A percentile compares a stretch with the other conserved stretches of the same genome.
Evolutionary conservation across 805 yeast species (phyloP).

Genomic region (Alloascoidea hylecoeti): DNA sequence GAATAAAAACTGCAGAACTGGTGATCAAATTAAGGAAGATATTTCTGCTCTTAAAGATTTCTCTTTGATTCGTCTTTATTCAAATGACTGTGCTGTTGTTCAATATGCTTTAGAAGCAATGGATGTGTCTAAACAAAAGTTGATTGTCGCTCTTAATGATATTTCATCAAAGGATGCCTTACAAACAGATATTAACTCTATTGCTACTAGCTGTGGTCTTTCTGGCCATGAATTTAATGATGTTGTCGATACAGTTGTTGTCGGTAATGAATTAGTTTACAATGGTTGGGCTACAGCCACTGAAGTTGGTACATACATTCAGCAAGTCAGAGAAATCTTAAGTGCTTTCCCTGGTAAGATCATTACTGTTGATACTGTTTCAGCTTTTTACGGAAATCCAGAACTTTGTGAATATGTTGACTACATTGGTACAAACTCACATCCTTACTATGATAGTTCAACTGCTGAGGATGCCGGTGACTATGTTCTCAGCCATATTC

Average conservation of each 20-base stretch:
- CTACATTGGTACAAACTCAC: constrained; percentile 73
- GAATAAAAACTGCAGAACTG: neutral
- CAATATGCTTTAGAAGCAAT: neutral
- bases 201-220: neutral
- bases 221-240: no score
- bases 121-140: neutral
- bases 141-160: neutral
- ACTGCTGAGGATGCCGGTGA: constrained; percentile 58
- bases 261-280: constrained; percentile 1
- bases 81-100: neutral
- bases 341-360: constrained; percentile 33
- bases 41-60: neutral
- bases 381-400: constrained; percentile 46
- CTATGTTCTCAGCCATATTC: constrained; percentile 39
- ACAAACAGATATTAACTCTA: neutral
- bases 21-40: neutral
- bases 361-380: constrained; percentile 89
- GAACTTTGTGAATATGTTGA: constrained; percentile 55
- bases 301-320: neutral
- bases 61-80: neutral
- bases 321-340: neutral
- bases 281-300: neutral
- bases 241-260: neutral
- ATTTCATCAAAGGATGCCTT: neutral
- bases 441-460: constrained; percentile 64